These are phyloP conservation scores for Rhodofomes roseus DNA, from an alignment of 1,284 basidiomycete genomes.

Conservation along the genomic window DNA sequence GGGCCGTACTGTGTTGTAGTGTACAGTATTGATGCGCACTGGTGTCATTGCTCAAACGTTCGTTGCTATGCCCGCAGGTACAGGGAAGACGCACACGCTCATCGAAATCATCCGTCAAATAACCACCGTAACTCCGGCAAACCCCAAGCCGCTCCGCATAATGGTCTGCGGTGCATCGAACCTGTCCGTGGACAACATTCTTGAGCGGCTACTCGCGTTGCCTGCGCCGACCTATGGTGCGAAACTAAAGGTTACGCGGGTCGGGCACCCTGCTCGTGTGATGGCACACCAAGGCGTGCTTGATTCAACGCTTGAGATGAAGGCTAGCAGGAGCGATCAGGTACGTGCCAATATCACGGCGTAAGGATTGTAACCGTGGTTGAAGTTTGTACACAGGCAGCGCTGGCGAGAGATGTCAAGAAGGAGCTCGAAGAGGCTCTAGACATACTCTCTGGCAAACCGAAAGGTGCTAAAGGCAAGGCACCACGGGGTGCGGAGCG, in stretches of 20 bases:
- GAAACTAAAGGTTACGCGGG: constrained; percentile 67
- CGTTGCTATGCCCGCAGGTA: constrained; percentile 44
- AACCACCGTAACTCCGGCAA: constrained; percentile 44
- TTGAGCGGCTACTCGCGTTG: constrained; percentile 74
- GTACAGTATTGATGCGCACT: no score
- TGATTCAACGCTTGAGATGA: constrained; percentile 83
- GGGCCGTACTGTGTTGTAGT: no score
- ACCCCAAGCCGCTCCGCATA: constrained; percentile 52
- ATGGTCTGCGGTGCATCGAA: constrained; percentile 92
- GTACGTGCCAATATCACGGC: constrained; percentile 27
- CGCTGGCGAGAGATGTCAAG: constrained; percentile 82
- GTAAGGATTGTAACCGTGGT: neutral
- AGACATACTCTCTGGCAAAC: constrained; percentile 67
- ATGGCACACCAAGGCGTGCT: constrained; percentile 70
- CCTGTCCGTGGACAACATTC: constrained; percentile 87
- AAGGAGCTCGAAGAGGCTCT: constrained; percentile 75
- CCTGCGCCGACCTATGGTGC: constrained; percentile 41
- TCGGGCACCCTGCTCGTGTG: constrained; percentile 93
- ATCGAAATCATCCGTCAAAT: constrained; percentile 89
- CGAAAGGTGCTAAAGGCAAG: constrained; percentile 74
- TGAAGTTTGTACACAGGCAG: constrained; percentile 38
- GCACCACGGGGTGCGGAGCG: constrained; percentile 72
- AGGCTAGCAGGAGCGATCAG: constrained; percentile 77
- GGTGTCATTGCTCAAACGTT: no score
- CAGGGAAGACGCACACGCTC: constrained; percentile 91